Evolutionary conservation across 2,329 filamentous ascomycete genomes (phyloP), one percentile per base, ranked within the genome.

Genomic region (Coniochaeta sp.): DNA sequence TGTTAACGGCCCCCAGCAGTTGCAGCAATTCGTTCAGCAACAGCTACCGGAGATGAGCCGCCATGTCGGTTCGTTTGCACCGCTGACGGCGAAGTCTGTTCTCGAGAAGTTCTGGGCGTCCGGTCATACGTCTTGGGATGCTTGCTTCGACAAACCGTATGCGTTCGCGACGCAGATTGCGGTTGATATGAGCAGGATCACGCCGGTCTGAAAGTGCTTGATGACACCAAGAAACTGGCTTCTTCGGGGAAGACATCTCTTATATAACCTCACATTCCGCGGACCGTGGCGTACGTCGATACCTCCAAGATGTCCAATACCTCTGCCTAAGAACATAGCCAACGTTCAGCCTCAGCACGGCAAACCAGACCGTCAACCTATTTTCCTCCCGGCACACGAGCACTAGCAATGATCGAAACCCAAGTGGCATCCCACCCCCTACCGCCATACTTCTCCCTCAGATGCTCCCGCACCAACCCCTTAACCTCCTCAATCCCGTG

Each of bases 371-470:
- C 35, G n/a, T 40, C 35, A 9, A 13, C 8, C 5, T 22, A 42
- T 42, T 24, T 42, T 14, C 18, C 38, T 26, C 20, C 38, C 3
- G 59, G 54, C 47, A 59, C 55, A 20, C 53, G 55, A 2, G 56
- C 61, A 30, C 51, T 61, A 4, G 60, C 61, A 53, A 64, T 50
- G 47, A 70, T 56, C 8, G 59, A 55, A 7, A 60, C 58, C 65
- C 68, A 71, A 10, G 57, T 60, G 33, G 65, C 13, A 46, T 70
- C 63, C 69, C 69, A 72, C 2, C 64, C 63, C 12, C 60, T 48
- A 0, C 61, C 61, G 1, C 55, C 57, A 50, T 75, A 64, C 60
- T 73, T 76, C 38, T 71, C 64, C 48, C 64, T 63, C 33, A 77
- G 51, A 55, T 70, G 64, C 33, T 58, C 60, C 57, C 57, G 63